Base-by-base conservation (phyloP, 495 filamentous ascomycete genomes). In the Neurospora sp. region DNA sequence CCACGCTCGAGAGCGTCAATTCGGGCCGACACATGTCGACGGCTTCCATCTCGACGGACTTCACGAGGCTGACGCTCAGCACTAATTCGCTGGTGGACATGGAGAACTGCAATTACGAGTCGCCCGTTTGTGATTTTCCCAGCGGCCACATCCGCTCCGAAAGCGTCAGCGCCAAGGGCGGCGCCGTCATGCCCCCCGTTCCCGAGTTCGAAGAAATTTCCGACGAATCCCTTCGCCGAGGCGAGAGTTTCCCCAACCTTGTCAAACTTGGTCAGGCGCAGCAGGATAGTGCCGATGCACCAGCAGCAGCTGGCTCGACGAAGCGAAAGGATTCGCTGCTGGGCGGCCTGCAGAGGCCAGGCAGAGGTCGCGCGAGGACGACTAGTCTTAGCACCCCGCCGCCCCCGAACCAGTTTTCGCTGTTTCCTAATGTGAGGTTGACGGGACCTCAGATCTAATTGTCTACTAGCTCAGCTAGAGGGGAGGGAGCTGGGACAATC, bases 21-120 rank as follows among this genome's bases (percentile, higher is more conserved):
- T 77, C 76, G 1, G 74, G 73, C 8, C 83, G 83, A 39, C 83
- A 86, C 74, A 77, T 79, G 59, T 86, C 84, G 37, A 80, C 81
- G 1, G 77, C 80, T 4, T 85, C 83, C 16, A 80, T 79, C 4
- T 81, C 80, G 37, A 84, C 83, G 1, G 82, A 82, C 53, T 80
- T 79, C 48, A 84, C 81, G 27, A 83, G 84, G 17, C 74, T 82
- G 75, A 85, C 83, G 6, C 74, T 77, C 20, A 86, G 84, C 77
- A 84, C 81, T 39, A 77, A 74, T 41, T 85, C 84, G 31, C 75
- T 81, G 35, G 53, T 65, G 3, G 80, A 81, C n/a, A 74, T 75
- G 73, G 79, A 82, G 27, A 72, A 20, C 16, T 77, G 70, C 31
- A 68, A 65, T 37, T 35, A 31, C 27, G 53, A 65, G 1, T 65